Base-by-base conservation (phyloP, 768 basidiomycete species). In the Tubosaeta sp. region DNA sequence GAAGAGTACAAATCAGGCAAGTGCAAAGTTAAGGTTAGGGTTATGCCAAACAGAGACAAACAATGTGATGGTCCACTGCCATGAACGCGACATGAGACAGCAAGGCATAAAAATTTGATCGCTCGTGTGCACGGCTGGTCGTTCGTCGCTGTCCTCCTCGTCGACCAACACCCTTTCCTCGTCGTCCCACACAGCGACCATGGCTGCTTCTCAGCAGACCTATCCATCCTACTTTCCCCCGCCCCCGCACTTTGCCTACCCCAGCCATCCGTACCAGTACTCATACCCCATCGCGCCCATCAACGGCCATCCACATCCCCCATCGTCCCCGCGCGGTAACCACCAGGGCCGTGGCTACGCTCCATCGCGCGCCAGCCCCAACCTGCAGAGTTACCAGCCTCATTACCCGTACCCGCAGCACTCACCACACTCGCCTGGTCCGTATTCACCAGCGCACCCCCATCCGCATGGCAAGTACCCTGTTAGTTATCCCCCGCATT, bases 231-330 rank as follows among this genome's bases (percentile, higher is more conserved):
- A 51, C 12, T 71, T 63, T 49, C 62, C 62, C 52, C 56, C 35
- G 18, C 35, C 61, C 45, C 59, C 58, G 10, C 70, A 67, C 44
- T 66, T 69, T 46, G 63, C 72, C 47, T 75, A 70, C n/a, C 70
- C 73, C 9, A 30, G 27, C 45, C 54, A 52, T 31, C 63, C 68
- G 36, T 69, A 66, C 52, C 71, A 67, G 49, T 72, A 66, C 39
- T 73, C 68, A 52, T 74, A 76, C 60, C 58, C 71, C 34, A 66
- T 74, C 38, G 69, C 71, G 6, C 76, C 73, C 46, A 69, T 75
- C 65, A 72, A 71, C 52, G 69, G 57, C 3, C 71, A 65, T 58
- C 67, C 62, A 51, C 74, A 65, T 50, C 67, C 63, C 52, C 71
- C 64, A 49, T 67, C 73, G 46, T 67, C 74, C 16, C 69, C 72